phyloP scores from a whole-genome alignment of 2,329 filamentous ascomycete genomes.

The Fonsecaea pugnacius region DNA sequence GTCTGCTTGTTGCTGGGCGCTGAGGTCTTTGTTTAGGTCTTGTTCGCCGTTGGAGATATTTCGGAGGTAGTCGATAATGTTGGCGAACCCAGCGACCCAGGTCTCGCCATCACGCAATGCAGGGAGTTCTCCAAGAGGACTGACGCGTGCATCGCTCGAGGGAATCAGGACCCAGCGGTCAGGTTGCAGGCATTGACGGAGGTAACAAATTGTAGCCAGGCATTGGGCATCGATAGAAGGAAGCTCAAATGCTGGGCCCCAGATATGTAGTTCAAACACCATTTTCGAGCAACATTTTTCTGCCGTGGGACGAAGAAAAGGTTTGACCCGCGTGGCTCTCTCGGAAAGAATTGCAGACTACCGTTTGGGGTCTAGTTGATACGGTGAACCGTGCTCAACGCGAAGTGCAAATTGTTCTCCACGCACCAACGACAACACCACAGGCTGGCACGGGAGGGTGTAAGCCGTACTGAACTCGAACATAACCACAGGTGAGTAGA shows the following conservation, averaged over 20 bases:
- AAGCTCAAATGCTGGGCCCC: slow-evolving; percentile 85
- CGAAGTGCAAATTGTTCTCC: background rate
- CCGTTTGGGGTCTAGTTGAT: background rate
- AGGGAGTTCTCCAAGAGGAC: slow-evolving; percentile 66
- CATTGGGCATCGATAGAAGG: slow-evolving; percentile 92
- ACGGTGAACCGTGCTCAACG: background rate
- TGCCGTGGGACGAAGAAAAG: background rate
- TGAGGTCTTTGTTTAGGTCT: slow-evolving; percentile 53
- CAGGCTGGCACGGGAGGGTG: background rate
- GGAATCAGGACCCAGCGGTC: slow-evolving; percentile 72
- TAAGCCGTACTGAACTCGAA: background rate
- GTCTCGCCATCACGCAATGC: slow-evolving; percentile 59
- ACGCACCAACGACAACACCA: no score
- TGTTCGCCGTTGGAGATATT: slow-evolving; percentile 54
- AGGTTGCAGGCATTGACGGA: slow-evolving; percentile 65
- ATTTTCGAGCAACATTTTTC: slow-evolving; percentile 65
- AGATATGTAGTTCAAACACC: slow-evolving; percentile 79
- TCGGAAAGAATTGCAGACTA: background rate
- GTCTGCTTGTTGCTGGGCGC: slow-evolving; percentile 52
- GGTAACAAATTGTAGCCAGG: slow-evolving; percentile 78
- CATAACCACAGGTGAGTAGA: background rate
- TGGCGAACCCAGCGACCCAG: slow-evolving; percentile 59
- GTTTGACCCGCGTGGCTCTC: background rate
- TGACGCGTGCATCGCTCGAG: slow-evolving; percentile 72
- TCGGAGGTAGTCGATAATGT: slow-evolving; percentile 58